Evolutionary conservation across 2,329 filamentous ascomycete species (phyloP).

Genomic region (Coniella lustricola): DNA sequence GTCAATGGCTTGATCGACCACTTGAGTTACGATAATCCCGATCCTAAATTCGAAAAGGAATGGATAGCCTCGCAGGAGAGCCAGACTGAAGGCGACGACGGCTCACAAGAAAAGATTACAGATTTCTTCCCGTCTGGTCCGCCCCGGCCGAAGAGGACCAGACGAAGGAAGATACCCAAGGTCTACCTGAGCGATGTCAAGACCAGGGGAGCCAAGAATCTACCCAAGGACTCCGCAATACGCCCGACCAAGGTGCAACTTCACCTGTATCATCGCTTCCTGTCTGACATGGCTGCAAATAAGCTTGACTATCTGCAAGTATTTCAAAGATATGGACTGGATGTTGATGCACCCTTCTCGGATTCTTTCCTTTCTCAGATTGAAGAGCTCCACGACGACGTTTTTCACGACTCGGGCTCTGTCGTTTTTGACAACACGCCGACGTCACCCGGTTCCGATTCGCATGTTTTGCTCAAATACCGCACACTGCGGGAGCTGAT

Average conservation of each 20-base stretch:
- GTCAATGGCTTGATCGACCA: slow-evolving; percentile 89
- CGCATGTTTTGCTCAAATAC: slow-evolving; percentile 37
- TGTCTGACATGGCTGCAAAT: slow-evolving; percentile 68
- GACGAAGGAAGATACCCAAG: slow-evolving; percentile 18
- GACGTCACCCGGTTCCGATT: background rate
- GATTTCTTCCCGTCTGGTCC: slow-evolving; percentile 31
- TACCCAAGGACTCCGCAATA: slow-evolving; percentile 59
- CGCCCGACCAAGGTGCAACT: slow-evolving; percentile 79
- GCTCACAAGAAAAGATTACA: slow-evolving; percentile 31
- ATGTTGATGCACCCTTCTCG: slow-evolving; percentile 61
- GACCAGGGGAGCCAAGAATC: slow-evolving; percentile 59
- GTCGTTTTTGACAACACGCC: slow-evolving; percentile 29
- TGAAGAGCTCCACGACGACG: slow-evolving; percentile 58
- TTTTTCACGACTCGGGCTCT: slow-evolving; percentile 45
- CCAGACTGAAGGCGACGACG: slow-evolving; percentile 20
- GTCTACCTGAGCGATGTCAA: slow-evolving; percentile 86
- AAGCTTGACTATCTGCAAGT: slow-evolving; percentile 63
- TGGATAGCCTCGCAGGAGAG: slow-evolving; percentile 34
- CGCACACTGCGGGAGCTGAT: slow-evolving; percentile 41
- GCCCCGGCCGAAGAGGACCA: slow-evolving; percentile 4
- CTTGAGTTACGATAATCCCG: slow-evolving; percentile 69
- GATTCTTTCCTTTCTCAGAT: slow-evolving; percentile 74
- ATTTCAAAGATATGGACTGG: slow-evolving; percentile 64
- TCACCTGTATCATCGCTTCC: slow-evolving; percentile 79
- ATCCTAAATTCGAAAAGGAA: slow-evolving; percentile 60